Evolutionary conservation across 2,329 filamentous ascomycete species (phyloP).

Genomic region (Coleophoma crateriformis): DNA sequence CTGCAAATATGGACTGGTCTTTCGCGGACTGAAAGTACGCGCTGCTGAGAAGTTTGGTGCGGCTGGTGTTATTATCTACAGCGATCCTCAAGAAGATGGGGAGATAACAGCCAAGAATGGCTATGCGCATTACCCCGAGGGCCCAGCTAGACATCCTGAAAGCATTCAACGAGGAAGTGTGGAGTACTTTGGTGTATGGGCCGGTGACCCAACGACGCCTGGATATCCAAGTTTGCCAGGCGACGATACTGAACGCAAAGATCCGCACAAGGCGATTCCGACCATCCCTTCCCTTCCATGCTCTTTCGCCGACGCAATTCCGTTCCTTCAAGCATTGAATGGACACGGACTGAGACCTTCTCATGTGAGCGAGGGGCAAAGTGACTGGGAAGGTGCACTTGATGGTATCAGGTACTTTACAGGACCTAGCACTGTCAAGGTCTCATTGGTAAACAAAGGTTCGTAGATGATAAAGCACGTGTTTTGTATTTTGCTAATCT

Average conservation of each 20-base stretch:
- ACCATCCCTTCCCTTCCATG: conserved; percentile 84
- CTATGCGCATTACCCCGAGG: conserved; percentile 70
- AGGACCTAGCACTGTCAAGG: conserved; percentile 2
- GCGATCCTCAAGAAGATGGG: conserved; percentile 81
- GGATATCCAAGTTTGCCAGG: conserved; percentile 87
- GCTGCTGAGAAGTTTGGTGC: conserved; percentile 82
- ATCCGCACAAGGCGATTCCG: conserved; percentile 63
- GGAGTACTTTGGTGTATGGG: conserved; percentile 64
- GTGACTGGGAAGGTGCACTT: conserved; percentile 46
- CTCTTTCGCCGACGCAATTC: conserved; percentile 77
- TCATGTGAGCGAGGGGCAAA: conserved; percentile 39
- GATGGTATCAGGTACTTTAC: conserved; percentile 20
- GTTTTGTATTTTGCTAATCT: not conserved
- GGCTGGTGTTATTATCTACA: conserved; percentile 77
- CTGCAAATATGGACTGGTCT: conserved; percentile 74
- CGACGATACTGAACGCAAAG: conserved; percentile 54
- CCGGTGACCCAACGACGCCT: conserved; percentile 78
- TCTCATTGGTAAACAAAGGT: conserved; percentile 42
- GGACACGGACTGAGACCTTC: conserved; percentile 65
- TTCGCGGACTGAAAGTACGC: conserved; percentile 85
- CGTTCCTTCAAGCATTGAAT: conserved; percentile 78
- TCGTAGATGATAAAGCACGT: not conserved
- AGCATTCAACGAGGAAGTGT: conserved; percentile 83
- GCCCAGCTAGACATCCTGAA: conserved; percentile 78
- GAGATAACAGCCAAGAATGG: conserved; percentile 75